These are phyloP conservation scores for Helichrysum umbraculigerum DNA, from an alignment of 129 eudicot species.

Conservation along the genomic window DNA sequence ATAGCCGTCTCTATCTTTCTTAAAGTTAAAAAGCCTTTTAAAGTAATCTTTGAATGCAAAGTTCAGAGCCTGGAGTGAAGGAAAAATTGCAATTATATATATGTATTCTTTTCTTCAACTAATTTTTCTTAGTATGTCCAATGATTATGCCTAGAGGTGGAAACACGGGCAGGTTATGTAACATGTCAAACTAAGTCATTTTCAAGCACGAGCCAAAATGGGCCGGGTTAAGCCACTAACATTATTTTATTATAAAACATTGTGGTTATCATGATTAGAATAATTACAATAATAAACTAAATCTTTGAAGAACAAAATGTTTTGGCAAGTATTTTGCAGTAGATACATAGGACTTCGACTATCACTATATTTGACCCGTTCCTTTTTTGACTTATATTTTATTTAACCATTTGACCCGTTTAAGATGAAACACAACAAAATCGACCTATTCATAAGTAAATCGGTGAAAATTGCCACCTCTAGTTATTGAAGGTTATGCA, in stretches of 20 bases:
- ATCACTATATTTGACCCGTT: background rate
- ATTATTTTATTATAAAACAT: too few relatives aligned
- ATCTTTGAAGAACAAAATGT: background rate
- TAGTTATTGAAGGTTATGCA: slow-evolving; percentile 35
- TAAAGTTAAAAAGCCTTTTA: slow-evolving; percentile 43
- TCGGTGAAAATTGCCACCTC: background rate
- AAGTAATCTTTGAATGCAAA: slow-evolving; percentile 16
- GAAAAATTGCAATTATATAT: background rate
- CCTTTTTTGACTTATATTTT: background rate
- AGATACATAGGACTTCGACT: background rate
- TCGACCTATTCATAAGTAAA: background rate
- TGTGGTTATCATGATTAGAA: background rate
- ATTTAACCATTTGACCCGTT: background rate
- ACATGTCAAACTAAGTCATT: too few relatives aligned
- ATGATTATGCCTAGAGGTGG: too few relatives aligned
- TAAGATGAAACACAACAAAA: slow-evolving; percentile 30
- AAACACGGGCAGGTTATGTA: too few relatives aligned
- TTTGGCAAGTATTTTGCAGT: background rate
- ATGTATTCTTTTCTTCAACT: background rate
- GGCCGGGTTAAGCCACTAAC: too few relatives aligned
- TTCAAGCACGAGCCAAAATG: too few relatives aligned
- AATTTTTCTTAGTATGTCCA: too few relatives aligned
- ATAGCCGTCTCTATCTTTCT: slow-evolving; percentile 53
- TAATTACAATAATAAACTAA: background rate
- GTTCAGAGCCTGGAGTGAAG: background rate